Conservation (phyloP, 208 protist genomes). For the Trypanosomatidae sp. region DNA sequence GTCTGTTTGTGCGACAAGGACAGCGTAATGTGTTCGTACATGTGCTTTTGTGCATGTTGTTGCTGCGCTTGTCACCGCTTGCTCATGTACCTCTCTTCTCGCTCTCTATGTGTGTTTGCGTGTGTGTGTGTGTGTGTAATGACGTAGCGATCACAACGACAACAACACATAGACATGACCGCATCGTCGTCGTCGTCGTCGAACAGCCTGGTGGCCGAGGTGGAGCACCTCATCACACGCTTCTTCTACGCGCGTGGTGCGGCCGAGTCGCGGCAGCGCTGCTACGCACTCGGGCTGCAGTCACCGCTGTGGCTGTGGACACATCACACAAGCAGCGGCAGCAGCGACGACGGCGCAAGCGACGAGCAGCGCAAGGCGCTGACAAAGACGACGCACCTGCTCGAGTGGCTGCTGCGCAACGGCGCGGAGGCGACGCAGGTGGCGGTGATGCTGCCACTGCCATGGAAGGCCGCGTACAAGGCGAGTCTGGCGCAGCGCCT, state of each 20-base stretch:
- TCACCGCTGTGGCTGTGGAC: constrained; percentile 78
- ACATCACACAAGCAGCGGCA: constrained; percentile 8
- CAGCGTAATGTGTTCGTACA: too few species aligned
- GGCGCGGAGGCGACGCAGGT: constrained; percentile 20
- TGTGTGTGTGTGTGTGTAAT: too few species aligned
- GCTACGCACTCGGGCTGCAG: constrained; percentile 46
- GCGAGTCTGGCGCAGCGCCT: constrained; percentile 12
- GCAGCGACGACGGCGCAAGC: not conserved
- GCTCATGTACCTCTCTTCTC: too few species aligned
- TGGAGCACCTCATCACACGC: constrained; percentile 45
- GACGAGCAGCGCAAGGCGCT: constrained; percentile 16
- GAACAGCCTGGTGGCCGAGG: constrained; percentile 13
- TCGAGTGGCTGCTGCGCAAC: constrained; percentile 56
- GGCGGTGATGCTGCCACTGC: constrained; percentile 50
- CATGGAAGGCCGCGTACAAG: constrained; percentile 26
- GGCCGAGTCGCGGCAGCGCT: constrained; percentile 7
- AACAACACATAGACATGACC: too few species aligned
- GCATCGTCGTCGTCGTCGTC: too few species aligned
- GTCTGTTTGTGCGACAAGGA: too few species aligned
- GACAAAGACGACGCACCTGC: constrained; percentile 28
- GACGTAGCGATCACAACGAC: too few species aligned
- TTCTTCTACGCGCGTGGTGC: constrained; percentile 40
- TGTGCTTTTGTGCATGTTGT: too few species aligned
- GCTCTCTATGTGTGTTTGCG: too few species aligned
- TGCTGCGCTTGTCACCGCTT: too few species aligned